Evolutionary conservation across 306 rosid genomes (phyloP).

Genomic region (Biancaea sappan): DNA sequence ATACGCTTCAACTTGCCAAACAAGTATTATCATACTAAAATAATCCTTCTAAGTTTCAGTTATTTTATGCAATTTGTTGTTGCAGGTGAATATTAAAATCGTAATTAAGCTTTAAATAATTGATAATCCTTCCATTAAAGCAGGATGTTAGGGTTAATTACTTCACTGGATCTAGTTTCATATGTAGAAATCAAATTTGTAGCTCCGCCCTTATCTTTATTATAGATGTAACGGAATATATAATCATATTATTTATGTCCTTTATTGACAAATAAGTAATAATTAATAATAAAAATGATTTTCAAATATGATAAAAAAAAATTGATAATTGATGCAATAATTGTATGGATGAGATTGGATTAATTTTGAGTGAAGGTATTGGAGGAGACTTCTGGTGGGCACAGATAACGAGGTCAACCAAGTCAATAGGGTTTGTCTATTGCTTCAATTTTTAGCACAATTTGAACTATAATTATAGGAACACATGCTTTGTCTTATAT

Average conservation of each 20-base stretch:
- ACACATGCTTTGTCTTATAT: background rate
- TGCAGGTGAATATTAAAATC: background rate
- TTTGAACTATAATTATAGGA: background rate
- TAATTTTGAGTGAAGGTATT: background rate
- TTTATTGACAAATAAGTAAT: too few relatives aligned
- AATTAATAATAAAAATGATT: too few relatives aligned
- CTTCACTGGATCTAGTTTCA: background rate
- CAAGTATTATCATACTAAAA: background rate
- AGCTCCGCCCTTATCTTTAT: too few relatives aligned
- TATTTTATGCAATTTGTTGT: too few relatives aligned
- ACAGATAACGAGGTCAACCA: slow-evolving; percentile 46
- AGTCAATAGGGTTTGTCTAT: slow-evolving; percentile 34
- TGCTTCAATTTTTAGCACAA: background rate
- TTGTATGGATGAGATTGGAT: background rate
- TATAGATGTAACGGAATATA: too few relatives aligned
- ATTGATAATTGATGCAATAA: background rate
- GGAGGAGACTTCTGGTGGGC: background rate
- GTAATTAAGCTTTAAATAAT: too few relatives aligned
- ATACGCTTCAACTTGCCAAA: background rate
- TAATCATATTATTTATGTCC: too few relatives aligned
- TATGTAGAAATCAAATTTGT: too few relatives aligned
- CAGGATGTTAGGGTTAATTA: background rate
- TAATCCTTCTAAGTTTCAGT: background rate
- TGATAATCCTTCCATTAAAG: background rate
- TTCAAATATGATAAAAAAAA: too few relatives aligned